These are phyloP conservation scores for Zelonia costaricensis DNA, from an alignment of 208 protist genomes.

Conservation along the genomic window DNA sequence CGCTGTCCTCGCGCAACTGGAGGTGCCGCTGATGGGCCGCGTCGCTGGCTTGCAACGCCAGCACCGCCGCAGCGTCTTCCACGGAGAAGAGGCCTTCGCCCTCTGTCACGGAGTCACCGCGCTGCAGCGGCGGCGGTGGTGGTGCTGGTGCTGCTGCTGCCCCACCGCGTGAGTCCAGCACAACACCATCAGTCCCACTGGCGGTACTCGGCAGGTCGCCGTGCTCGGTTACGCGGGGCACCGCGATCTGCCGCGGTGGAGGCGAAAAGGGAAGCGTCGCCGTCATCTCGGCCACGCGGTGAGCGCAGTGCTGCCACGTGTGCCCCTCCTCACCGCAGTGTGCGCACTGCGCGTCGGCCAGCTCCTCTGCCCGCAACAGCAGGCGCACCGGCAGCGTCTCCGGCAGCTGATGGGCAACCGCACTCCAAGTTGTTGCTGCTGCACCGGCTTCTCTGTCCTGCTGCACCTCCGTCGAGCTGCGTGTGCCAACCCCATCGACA, in stretches of 20 bases:
- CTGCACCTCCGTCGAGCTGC: too few species aligned
- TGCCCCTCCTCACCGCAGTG: slow-evolving; percentile 31
- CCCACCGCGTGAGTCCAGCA: too few species aligned
- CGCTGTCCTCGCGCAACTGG: slow-evolving; percentile 1
- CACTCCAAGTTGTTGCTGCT: background rate
- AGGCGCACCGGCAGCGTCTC: slow-evolving; percentile 7
- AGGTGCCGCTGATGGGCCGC: background rate
- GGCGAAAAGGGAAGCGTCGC: background rate
- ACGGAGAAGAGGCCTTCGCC: slow-evolving; percentile 10
- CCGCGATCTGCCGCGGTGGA: background rate
- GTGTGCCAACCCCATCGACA: too few species aligned
- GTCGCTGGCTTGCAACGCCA: slow-evolving; percentile 8
- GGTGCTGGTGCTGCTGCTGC: too few species aligned
- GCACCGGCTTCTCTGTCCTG: background rate
- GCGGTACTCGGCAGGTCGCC: background rate
- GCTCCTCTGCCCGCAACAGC: slow-evolving; percentile 41
- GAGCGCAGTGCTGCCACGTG: slow-evolving; percentile 38
- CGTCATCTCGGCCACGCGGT: slow-evolving; percentile 10
- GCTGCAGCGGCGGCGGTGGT: too few species aligned
- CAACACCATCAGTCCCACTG: too few species aligned
- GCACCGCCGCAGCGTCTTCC: slow-evolving; percentile 22
- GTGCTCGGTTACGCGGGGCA: background rate
- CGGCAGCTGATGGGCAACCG: too few species aligned
- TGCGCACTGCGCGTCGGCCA: slow-evolving; percentile 26
- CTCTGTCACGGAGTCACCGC: slow-evolving; percentile 10